Evolutionary conservation across 225 moss, liverwort and hornwort species (phyloP).

Genomic region (Rhytidiadelphus loreus): DNA sequence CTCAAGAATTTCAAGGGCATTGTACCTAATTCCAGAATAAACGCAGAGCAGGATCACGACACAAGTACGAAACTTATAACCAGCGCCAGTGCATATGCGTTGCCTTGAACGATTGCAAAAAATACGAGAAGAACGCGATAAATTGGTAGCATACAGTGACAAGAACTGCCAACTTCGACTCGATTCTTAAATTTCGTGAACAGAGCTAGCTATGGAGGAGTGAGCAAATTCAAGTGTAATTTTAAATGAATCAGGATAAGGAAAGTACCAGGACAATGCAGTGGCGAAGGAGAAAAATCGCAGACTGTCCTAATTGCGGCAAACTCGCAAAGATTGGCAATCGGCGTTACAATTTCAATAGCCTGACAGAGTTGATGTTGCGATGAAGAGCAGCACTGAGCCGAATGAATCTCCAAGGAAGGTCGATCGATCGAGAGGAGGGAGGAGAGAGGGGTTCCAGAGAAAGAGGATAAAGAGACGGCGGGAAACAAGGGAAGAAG

Average conservation of each 20-base stretch:
- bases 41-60: neutral
- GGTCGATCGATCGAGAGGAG: neutral
- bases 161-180: neutral
- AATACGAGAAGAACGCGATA: neutral
- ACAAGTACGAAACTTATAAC: neutral
- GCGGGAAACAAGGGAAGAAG: slow-evolving; percentile 55
- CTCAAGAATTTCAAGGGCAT: neutral
- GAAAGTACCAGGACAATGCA: neutral
- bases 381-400: neutral
- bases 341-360: neutral
- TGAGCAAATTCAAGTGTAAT: neutral
- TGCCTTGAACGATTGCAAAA: neutral
- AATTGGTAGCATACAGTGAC: neutral
- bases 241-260: neutral
- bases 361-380: neutral
- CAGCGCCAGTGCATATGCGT: neutral
- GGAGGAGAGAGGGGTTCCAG: slow-evolving; percentile 21
- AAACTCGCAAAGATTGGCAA: neutral
- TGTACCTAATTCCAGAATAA: neutral
- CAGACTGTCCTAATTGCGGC: neutral
- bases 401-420: neutral
- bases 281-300: neutral
- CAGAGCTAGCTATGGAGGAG: neutral
- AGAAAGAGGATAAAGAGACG: slow-evolving; percentile 16
- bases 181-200: neutral